These are phyloP conservation scores for Penicillium tannophilum DNA, from an alignment of 495 filamentous ascomycete genomes.

Conservation along the genomic window DNA sequence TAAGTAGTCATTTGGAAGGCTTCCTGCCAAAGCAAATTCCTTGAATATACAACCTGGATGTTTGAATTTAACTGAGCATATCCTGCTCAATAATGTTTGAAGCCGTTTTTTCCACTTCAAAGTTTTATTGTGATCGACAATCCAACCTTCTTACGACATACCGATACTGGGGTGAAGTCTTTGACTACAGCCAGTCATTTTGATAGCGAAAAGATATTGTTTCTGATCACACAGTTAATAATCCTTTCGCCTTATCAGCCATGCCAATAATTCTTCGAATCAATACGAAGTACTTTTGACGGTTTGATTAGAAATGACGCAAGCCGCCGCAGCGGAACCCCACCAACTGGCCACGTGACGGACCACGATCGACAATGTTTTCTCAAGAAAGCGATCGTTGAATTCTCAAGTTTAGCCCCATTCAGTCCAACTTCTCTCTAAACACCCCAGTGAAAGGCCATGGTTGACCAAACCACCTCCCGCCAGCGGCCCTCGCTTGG, in stretches of 20 bases:
- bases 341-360: conserved; percentile 5
- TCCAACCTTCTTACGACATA: not conserved
- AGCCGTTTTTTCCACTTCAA: not conserved
- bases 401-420: not conserved
- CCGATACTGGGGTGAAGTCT: not conserved
- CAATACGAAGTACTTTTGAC: not conserved
- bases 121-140: not conserved
- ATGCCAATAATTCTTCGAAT: not conserved
- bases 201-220: not conserved
- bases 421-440: not conserved
- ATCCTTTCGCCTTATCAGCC: not conserved
- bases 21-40: not conserved
- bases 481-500: conserved; percentile 45
- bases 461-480: conserved; percentile 35
- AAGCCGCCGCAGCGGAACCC: not conserved
- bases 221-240: not conserved
- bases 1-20: not conserved
- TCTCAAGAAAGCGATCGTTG: not conserved
- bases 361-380: not conserved
- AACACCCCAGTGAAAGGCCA: conserved; percentile 14
- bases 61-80: too few species aligned
- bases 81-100: too few species aligned
- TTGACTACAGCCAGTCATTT: not conserved
- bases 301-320: conserved; percentile 2
- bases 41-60: too few species aligned